These are phyloP conservation scores for Linanthus parryae DNA, from an alignment of 148 eudicot species.

Conservation along the genomic window DNA sequence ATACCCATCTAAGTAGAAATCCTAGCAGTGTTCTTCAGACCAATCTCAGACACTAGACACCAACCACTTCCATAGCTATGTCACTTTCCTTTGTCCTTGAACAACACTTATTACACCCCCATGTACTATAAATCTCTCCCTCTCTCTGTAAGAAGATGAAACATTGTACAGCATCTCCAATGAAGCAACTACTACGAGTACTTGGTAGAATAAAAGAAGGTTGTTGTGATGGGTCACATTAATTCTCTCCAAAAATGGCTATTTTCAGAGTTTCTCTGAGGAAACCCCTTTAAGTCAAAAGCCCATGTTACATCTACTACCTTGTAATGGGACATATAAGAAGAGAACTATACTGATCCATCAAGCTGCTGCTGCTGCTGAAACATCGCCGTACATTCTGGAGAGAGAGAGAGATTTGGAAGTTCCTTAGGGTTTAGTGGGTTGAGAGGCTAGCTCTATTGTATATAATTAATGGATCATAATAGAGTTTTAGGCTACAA, in stretches of 20 bases:
- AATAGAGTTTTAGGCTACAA: too few relatives aligned
- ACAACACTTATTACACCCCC: not conserved
- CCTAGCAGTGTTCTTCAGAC: too few relatives aligned
- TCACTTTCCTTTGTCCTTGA: not conserved
- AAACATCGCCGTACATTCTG: constrained; percentile 13
- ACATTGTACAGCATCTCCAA: not conserved
- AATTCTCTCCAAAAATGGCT: constrained; percentile 1
- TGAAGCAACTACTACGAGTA: not conserved
- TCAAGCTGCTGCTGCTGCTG: not conserved
- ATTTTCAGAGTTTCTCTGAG: constrained; percentile 6
- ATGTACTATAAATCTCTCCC: not conserved
- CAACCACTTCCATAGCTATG: constrained; percentile 4
- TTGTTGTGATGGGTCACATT: constrained; percentile 9
- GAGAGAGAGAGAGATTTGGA: too few relatives aligned
- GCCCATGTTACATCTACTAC: constrained; percentile 30
- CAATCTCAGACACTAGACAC: too few relatives aligned
- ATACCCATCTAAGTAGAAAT: too few relatives aligned
- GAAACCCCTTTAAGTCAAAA: constrained; percentile 20
- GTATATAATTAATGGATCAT: too few relatives aligned
- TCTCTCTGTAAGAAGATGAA: not conserved
- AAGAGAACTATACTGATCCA: not conserved
- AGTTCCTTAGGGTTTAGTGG: too few relatives aligned
- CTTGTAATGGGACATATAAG: not conserved
- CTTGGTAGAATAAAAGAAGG: constrained; percentile 6
- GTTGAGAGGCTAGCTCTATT: too few relatives aligned